Conservation (phyloP, 2,329 filamentous ascomycete species). For the Trichoderma sp. region DNA sequence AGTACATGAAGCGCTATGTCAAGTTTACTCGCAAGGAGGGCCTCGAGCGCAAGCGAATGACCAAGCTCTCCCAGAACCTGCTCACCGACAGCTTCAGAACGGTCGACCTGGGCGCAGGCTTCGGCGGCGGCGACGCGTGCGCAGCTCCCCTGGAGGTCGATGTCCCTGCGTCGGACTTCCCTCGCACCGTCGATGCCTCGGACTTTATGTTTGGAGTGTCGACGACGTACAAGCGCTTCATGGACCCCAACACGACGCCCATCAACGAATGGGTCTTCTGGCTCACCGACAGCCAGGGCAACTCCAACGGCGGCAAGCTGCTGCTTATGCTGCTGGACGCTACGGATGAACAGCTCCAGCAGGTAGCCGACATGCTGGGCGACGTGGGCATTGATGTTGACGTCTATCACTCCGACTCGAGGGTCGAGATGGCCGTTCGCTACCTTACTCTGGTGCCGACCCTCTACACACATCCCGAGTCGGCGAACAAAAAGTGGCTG, state of each 20-base stretch:
- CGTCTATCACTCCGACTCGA: constrained; percentile 56
- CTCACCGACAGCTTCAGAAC: constrained; percentile 52
- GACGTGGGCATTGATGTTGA: constrained; percentile 59
- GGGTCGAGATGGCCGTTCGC: constrained; percentile 60
- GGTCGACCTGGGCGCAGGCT: constrained; percentile 50
- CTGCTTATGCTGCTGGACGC: constrained; percentile 58
- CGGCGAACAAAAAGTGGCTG: constrained; percentile 58
- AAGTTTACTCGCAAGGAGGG: constrained; percentile 52
- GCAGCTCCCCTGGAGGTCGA: constrained; percentile 53
- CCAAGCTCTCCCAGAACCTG: constrained; percentile 52
- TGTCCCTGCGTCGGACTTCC: constrained; percentile 54
- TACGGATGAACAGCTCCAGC: constrained; percentile 52
- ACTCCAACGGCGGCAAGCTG: constrained; percentile 60
- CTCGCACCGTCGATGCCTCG: constrained; percentile 55
- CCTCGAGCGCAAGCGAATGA: constrained; percentile 54
- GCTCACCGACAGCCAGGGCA: constrained; percentile 59
- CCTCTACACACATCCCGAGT: constrained; percentile 55
- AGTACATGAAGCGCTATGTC: constrained; percentile 60
- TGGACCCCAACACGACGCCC: constrained; percentile 53
- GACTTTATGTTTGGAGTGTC: constrained; percentile 63
- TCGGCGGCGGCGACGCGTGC: constrained; percentile 48
- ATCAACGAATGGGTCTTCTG: constrained; percentile 63
- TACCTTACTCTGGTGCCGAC: constrained; percentile 59
- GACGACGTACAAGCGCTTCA: constrained; percentile 59
- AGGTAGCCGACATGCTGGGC: constrained; percentile 51